These are phyloP conservation scores for Nelumbo lutea DNA, from an alignment of 164 flowering plant genomes.

Conservation along the genomic window DNA sequence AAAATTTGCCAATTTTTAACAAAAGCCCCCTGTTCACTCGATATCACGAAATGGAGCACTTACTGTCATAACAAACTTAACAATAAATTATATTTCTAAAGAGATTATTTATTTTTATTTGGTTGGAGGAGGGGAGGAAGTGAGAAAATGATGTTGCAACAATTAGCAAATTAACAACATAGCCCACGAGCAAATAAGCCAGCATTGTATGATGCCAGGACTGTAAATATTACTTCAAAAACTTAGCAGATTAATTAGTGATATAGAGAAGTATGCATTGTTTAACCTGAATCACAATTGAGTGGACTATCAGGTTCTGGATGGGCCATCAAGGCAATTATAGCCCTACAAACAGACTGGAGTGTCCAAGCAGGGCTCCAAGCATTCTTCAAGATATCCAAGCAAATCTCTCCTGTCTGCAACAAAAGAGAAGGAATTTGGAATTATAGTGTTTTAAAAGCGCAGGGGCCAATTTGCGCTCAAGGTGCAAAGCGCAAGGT, in stretches of 20 bases:
- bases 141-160: too few species aligned
- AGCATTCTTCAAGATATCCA: slow-evolving; percentile 94
- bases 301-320: slow-evolving; percentile 98
- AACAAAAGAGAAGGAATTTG: not conserved
- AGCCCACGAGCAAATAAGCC: not conserved
- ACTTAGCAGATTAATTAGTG: not conserved
- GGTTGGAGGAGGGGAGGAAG: too few species aligned
- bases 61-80: too few species aligned
- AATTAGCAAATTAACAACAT: not conserved
- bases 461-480: too few species aligned
- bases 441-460: not conserved
- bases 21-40: too few species aligned
- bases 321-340: slow-evolving; percentile 96
- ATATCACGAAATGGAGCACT: too few species aligned
- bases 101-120: too few species aligned
- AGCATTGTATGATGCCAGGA: not conserved
- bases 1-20: too few species aligned
- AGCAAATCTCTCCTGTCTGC: slow-evolving; percentile 97
- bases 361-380: slow-evolving; percentile 99
- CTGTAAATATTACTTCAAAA: not conserved
- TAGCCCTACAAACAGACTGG: slow-evolving; percentile 97
- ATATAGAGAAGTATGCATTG: not conserved
- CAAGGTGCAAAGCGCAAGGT: too few species aligned
- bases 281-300: slow-evolving; percentile 90
- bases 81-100: too few species aligned